phyloP scores from a whole-genome alignment of 495 filamentous ascomycete species.

The Opeltia flavorubescens region DNA sequence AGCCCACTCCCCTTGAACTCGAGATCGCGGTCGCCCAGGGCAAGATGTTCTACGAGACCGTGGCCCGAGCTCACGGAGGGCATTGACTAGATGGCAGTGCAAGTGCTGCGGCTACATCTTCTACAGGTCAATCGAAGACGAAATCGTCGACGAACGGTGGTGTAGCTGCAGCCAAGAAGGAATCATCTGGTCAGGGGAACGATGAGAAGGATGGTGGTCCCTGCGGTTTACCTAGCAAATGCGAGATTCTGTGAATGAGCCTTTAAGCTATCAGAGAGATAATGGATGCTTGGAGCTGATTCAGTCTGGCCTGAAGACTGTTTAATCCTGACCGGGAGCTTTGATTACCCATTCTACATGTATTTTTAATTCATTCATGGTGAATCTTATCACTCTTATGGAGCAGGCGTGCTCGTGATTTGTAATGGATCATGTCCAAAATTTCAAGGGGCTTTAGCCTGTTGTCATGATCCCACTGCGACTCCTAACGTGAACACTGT shows the following conservation, averaged over 20 bases:
- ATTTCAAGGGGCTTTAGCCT: no score
- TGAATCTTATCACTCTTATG: no score
- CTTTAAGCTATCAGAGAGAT: no score
- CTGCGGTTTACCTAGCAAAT: slow-evolving; percentile 58
- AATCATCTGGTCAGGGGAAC: neutral
- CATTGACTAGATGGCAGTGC: slow-evolving; percentile 67
- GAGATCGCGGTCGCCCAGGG: slow-evolving; percentile 70
- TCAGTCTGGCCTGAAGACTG: no score
- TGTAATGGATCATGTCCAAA: no score
- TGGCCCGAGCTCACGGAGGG: slow-evolving; percentile 42
- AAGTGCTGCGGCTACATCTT: neutral
- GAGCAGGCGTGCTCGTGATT: no score
- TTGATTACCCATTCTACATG: no score
- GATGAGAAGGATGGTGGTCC: slow-evolving; percentile 36
- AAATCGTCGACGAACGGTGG: slow-evolving; percentile 18
- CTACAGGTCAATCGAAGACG: slow-evolving; percentile 14
- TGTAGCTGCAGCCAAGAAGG: slow-evolving; percentile 4
- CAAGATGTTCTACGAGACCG: slow-evolving; percentile 67
- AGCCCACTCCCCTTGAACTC: slow-evolving; percentile 62
- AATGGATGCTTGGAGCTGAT: no score
- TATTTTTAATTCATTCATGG: no score
- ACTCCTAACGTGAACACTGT: no score
- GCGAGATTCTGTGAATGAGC: slow-evolving; percentile 38
- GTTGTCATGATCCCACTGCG: no score
- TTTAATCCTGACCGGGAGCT: no score